phyloP scores from a whole-genome alignment of 352 stramenopile genomes.

The Phytophthora citricola region DNA sequence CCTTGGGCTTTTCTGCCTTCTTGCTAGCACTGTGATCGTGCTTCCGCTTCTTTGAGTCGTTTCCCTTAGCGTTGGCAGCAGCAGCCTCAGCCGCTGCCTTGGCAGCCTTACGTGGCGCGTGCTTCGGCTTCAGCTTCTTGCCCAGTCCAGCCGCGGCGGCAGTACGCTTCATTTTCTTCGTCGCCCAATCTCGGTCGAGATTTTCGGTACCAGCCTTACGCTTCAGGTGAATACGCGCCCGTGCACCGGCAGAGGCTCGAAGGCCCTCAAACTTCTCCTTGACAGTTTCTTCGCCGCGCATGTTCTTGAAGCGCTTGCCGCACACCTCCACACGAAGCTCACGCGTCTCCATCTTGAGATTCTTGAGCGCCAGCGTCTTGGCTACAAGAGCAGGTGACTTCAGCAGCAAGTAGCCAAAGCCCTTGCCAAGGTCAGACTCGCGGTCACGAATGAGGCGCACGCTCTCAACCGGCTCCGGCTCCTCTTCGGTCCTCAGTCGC shows the following conservation, averaged over 20 bases:
- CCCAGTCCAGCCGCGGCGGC: constrained; percentile 23
- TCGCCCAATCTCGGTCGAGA: constrained; percentile 10
- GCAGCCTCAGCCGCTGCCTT: constrained; percentile 35
- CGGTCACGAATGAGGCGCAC: constrained; percentile 92
- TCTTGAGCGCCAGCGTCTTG: constrained; percentile 73
- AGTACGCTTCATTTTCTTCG: constrained; percentile 46
- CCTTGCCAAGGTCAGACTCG: constrained; percentile 90
- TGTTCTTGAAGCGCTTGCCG: constrained; percentile 88
- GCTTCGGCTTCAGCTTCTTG: constrained; percentile 72
- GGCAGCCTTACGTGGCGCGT: constrained; percentile 55
- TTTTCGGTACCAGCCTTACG: constrained; percentile 42
- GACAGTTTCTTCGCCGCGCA: constrained; percentile 56
- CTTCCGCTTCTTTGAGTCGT: constrained; percentile 38
- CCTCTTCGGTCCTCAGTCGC: constrained; percentile 72
- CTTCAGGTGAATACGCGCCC: constrained; percentile 72
- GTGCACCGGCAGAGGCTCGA: constrained; percentile 57
- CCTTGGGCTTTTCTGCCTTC: constrained; percentile 42
- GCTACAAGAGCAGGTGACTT: constrained; percentile 66
- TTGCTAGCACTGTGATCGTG: constrained; percentile 30
- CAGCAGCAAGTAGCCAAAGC: constrained; percentile 92
- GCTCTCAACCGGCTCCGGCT: constrained; percentile 76
- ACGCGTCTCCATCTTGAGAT: constrained; percentile 73
- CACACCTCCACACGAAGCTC: constrained; percentile 82
- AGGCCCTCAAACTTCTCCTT: constrained; percentile 70
- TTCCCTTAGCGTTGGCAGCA: constrained; percentile 18